phyloP scores from a whole-genome alignment of 2,329 filamentous ascomycete species.

The Plectosphaerella sp. region DNA sequence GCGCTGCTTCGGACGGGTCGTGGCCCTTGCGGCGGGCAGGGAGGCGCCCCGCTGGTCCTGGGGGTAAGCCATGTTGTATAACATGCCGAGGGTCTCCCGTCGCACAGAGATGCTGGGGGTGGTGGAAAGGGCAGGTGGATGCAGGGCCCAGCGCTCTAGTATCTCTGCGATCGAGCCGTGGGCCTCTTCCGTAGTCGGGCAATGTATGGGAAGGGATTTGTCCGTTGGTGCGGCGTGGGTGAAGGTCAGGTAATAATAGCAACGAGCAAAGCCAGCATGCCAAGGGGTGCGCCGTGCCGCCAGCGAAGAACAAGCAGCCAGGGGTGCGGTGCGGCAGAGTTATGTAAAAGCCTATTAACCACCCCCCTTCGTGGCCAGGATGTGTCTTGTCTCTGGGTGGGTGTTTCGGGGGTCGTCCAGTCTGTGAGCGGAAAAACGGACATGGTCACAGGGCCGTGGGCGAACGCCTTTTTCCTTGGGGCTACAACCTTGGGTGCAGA shows the following conservation, averaged over 20 bases:
- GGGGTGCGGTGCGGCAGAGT: too few relatives aligned
- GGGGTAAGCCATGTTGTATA: constrained; percentile 19
- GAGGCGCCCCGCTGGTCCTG: constrained; percentile 12
- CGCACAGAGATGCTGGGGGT: too few relatives aligned
- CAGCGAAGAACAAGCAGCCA: too few relatives aligned
- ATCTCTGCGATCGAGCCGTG: background rate
- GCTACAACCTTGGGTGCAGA: background rate
- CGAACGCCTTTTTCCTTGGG: background rate
- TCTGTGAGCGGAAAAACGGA: background rate
- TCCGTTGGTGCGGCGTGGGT: background rate
- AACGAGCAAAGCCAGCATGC: too few relatives aligned
- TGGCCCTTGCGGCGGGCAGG: background rate
- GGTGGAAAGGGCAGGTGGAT: too few relatives aligned
- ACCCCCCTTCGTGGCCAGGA: background rate
- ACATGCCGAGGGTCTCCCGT: constrained; percentile 8
- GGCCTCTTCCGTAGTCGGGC: background rate
- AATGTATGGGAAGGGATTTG: background rate
- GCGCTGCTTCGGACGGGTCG: constrained; percentile 7
- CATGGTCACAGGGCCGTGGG: background rate
- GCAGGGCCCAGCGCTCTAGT: background rate
- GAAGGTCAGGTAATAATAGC: too few relatives aligned
- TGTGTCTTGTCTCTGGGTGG: background rate
- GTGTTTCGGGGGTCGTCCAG: background rate
- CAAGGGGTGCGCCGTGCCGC: too few relatives aligned
- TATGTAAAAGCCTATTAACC: too few relatives aligned